Evolutionary conservation across 208 protist genomes (phyloP).

Genomic region (Zelonia costaricensis): DNA sequence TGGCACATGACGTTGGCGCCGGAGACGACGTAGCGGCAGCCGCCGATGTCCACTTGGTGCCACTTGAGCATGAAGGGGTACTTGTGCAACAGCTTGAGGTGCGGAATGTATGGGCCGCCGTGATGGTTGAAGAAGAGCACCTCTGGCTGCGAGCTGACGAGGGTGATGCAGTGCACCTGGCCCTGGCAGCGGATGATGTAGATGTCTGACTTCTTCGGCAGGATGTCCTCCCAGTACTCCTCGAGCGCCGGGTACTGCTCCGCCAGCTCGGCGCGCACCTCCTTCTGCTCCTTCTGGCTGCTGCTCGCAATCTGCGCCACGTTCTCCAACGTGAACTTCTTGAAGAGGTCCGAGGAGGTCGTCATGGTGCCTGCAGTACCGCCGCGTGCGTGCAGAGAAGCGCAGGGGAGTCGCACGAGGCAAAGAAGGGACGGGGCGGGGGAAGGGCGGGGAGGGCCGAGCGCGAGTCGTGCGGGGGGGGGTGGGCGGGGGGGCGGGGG

Average conservation of each 20-base stretch:
- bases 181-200: conserved; percentile 94
- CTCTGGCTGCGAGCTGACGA: conserved; percentile 91
- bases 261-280: conserved; percentile 83
- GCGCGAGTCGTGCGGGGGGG: too few relatives aligned
- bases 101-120: conserved; percentile 95
- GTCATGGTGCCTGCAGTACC: too few relatives aligned
- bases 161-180: conserved; percentile 92
- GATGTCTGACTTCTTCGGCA: conserved; percentile 93
- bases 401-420: too few relatives aligned
- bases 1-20: conserved; percentile 98
- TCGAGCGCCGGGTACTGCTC: conserved; percentile 87
- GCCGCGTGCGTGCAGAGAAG: too few relatives aligned
- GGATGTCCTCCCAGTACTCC: conserved; percentile 92
- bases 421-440: too few relatives aligned
- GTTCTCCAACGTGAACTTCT: conserved; percentile 91
- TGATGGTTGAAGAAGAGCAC: conserved; percentile 97
- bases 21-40: conserved; percentile 96
- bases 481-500: too few relatives aligned
- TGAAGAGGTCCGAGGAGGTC: conserved; percentile 78
- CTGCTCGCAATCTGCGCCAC: conserved; percentile 88
- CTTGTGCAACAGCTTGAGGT: conserved; percentile 96
- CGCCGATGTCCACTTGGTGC: conserved; percentile 97
- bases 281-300: conserved; percentile 88
- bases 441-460: too few relatives aligned
- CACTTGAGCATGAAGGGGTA: conserved; percentile 96